Base-by-base conservation (phyloP, 257 asterid genomes). In the Echium plantagineum region DNA sequence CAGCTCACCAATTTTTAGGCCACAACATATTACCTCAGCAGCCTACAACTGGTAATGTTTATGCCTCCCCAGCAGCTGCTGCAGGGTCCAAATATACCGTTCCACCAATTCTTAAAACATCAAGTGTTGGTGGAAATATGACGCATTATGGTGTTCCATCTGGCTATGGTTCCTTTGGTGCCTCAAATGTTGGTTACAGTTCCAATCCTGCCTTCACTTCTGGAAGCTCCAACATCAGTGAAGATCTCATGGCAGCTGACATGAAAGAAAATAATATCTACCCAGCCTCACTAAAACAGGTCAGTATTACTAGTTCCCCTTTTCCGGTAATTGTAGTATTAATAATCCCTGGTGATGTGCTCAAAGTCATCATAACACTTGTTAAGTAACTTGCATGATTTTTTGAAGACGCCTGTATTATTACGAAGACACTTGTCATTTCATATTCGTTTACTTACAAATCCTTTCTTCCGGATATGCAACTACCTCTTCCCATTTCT, bases 21-120 rank as follows among this genome's bases (percentile, higher is more conserved):
- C 85, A 80, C 30, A 58, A 68, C 32, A 82, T 80, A 21, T 84
- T 74, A 66, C 75, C 85, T 55, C 87, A 81, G 62, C 87, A 78
- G 52, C 76, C 78, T 55, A 67, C 80, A 52, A 48, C 85, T 21
- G 69, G 80, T 59, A 77, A 76, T 65, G 65, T 76, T 48, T 78
- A 77, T 42, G 67, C 78, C 71, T 75, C 86, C 61, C 59, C 80
- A 54, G 66, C 74, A 57, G 71, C 70, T 55, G 71, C 81, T 21
- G 47, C 69, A 38, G 48, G 48, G 48, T 38, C 48, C 46, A 75
- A 80, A 71, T 67, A 72, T 64, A 75, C 84, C 35, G 62, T 77
- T 61, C 63, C 74, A 4, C 68, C 80, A 1, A 42, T 61, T 7
- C 77, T 73, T 73, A 81, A 77, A 67, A 75, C 81, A 31, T 79